Evolutionary conservation across 1,284 basidiomycete genomes (phyloP).

Genomic region (Dichomitus squalens): DNA sequence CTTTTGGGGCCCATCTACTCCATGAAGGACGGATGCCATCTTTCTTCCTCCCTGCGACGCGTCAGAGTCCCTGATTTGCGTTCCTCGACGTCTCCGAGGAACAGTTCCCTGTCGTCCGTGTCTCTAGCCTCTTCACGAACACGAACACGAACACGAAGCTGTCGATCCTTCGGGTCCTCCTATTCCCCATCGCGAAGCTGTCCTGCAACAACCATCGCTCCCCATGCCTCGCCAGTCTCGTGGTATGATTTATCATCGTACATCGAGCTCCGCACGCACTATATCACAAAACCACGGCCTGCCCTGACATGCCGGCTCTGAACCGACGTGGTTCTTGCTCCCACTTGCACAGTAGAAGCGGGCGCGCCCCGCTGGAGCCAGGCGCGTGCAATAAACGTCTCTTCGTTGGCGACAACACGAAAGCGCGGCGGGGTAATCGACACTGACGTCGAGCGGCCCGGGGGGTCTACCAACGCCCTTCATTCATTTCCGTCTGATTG

Average conservation of each 20-base stretch:
- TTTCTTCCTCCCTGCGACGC: constrained; percentile 5
- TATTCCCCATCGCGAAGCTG: not conserved
- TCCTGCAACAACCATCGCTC: not conserved
- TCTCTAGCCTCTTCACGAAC: not conserved
- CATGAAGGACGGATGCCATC: constrained; percentile 9
- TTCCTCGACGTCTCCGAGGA: not conserved
- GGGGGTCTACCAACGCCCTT: not conserved
- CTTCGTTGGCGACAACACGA: not conserved
- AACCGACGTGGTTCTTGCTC: not conserved
- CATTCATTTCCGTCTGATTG: too few relatives aligned
- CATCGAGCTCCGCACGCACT: not conserved
- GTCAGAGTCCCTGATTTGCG: constrained; percentile 10
- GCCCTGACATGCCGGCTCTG: constrained; percentile 3
- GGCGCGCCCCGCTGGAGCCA: not conserved
- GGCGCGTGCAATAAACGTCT: constrained; percentile 5
- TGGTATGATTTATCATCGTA: not conserved
- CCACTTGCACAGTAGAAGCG: not conserved
- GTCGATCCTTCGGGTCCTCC: constrained; percentile 5
- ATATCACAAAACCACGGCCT: not conserved
- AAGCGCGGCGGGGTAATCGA: not conserved
- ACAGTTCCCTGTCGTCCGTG: not conserved
- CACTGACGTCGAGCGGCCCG: not conserved
- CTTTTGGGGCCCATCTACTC: not conserved
- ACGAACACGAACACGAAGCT: too few relatives aligned
- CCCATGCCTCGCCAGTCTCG: not conserved